These are phyloP conservation scores for Cryptosporidium andersoni DNA, from an alignment of 169 alveolate species.

Conservation along the genomic window DNA sequence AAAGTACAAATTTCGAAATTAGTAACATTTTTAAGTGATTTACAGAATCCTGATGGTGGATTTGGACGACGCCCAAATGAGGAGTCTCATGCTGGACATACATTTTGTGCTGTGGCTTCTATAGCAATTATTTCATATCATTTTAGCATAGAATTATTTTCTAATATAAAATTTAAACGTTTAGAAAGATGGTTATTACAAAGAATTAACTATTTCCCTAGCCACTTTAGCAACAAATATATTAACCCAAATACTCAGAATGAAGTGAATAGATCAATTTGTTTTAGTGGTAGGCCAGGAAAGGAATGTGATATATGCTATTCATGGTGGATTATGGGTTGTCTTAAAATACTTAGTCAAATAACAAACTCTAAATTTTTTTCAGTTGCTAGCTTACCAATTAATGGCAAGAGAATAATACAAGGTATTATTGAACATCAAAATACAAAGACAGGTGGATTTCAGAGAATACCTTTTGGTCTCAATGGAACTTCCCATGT, in stretches of 20 bases:
- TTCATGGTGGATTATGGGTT: slow-evolving; percentile 77
- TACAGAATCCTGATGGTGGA: slow-evolving; percentile 74
- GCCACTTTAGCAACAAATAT: slow-evolving; percentile 57
- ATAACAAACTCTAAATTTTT: slow-evolving; percentile 13
- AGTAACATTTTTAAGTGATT: background rate
- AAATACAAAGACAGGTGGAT: slow-evolving; percentile 48
- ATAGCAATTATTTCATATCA: slow-evolving; percentile 52
- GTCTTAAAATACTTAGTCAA: slow-evolving; percentile 54
- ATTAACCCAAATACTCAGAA: slow-evolving; percentile 11
- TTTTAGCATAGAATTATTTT: background rate
- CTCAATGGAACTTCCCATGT: slow-evolving; percentile 37
- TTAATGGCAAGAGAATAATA: background rate
- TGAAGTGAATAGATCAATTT: slow-evolving; percentile 1
- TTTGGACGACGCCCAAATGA: slow-evolving; percentile 75
- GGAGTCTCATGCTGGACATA: slow-evolving; percentile 76
- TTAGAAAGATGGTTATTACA: slow-evolving; percentile 35
- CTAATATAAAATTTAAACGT: slow-evolving; percentile 6
- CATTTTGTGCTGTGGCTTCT: slow-evolving; percentile 74
- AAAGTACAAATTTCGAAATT: slow-evolving; percentile 13
- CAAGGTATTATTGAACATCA: slow-evolving; percentile 49
- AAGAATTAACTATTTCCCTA: slow-evolving; percentile 36
- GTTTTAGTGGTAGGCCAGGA: slow-evolving; percentile 77
- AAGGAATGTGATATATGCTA: slow-evolving; percentile 76
- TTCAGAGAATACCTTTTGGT: slow-evolving; percentile 46
- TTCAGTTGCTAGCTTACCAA: background rate